phyloP scores from a whole-genome alignment of 2,329 filamentous ascomycete species.

The Alternaria hordeiaustralica region DNA sequence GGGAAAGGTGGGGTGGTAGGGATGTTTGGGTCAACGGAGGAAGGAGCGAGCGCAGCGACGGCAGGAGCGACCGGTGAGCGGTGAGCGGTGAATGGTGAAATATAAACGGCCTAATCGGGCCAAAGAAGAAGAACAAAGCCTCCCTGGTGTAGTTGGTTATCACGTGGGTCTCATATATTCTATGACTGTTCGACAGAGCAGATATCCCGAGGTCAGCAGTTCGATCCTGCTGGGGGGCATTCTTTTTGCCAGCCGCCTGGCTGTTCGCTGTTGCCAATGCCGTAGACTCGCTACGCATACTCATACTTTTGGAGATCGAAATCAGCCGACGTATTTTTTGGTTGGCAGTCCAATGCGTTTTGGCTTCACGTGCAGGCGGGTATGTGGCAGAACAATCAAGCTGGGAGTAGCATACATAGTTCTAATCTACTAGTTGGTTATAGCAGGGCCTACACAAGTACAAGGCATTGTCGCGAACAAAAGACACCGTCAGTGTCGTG shows the following conservation, averaged over 20 bases:
- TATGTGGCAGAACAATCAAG: not conserved
- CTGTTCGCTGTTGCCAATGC: not conserved
- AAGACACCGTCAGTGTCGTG: not conserved
- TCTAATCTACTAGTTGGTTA: not conserved
- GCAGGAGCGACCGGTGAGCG: not conserved
- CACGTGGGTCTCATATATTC: conserved; percentile 39
- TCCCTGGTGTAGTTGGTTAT: conserved; percentile 42
- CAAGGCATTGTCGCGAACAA: not conserved
- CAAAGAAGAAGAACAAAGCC: too few species aligned
- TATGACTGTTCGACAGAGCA: conserved; percentile 31
- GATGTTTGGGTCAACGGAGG: not conserved
- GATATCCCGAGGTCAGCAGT: conserved; percentile 39
- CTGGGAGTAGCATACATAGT: not conserved
- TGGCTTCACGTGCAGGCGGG: not conserved
- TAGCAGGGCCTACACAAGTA: not conserved
- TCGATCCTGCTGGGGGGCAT: conserved; percentile 37
- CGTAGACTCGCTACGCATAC: not conserved
- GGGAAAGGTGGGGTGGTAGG: not conserved
- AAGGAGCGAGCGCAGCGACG: not conserved
- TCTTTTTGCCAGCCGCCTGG: not conserved
- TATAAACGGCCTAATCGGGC: not conserved
- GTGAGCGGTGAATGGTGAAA: not conserved
- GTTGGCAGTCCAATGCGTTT: not conserved
- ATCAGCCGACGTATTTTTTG: not conserved
- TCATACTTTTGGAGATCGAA: not conserved